Evolutionary conservation across 164 flowering plant genomes (phyloP).

Genomic region (Tetrastigma voinierianum): DNA sequence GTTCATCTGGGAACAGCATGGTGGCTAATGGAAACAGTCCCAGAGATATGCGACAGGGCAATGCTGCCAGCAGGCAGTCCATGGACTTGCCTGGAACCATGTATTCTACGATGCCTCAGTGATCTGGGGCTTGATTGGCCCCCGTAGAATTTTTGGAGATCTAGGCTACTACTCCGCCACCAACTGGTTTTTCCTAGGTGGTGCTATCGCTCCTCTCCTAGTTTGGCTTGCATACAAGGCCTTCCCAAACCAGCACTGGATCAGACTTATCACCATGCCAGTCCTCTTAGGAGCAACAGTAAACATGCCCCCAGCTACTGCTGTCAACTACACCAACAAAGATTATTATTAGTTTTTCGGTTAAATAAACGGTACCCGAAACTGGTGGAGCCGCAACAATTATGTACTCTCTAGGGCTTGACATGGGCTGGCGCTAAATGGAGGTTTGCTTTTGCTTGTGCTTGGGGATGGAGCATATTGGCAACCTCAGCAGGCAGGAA

Average conservation of each 20-base stretch:
- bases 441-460: constrained; percentile 32
- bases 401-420: constrained; percentile 43
- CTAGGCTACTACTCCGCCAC: constrained; percentile 34
- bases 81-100: constrained; percentile 50
- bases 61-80: constrained; percentile 35
- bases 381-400: constrained; percentile 45
- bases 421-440: constrained; percentile 48
- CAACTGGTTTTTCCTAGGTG: constrained; percentile 42
- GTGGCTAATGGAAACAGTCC: constrained; percentile 48
- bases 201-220: constrained; percentile 33
- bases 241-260: constrained; percentile 40
- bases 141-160: constrained; percentile 37
- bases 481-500: constrained; percentile 40
- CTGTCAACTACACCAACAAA: constrained; percentile 41
- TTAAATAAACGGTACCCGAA: constrained; percentile 30
- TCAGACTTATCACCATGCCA: constrained; percentile 33
- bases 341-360: constrained; percentile 30
- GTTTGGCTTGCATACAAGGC: constrained; percentile 39
- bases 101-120: constrained; percentile 50
- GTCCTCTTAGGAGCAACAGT: constrained; percentile 31
- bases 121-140: constrained; percentile 47
- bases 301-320: constrained; percentile 45
- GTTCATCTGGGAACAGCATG: constrained; percentile 38
- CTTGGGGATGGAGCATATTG: constrained; percentile 29
- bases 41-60: constrained; percentile 35